A percentile compares a stretch with the other conserved stretches of the same genome.
phyloP scores from a whole-genome alignment of 208 protist genomes.

The Leptomonas pyrrhocoris region DNA sequence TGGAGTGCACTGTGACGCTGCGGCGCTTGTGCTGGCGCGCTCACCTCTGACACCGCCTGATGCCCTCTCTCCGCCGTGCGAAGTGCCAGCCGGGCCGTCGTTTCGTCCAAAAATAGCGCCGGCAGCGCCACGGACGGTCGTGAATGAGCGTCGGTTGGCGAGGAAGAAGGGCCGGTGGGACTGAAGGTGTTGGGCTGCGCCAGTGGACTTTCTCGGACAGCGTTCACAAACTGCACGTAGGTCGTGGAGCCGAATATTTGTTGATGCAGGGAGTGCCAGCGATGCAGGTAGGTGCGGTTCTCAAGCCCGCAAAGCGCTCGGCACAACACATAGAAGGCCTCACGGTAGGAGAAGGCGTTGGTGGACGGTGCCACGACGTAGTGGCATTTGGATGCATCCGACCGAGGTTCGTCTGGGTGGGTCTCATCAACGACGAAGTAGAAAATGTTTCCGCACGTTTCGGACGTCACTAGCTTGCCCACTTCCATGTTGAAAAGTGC shows the following conservation, averaged over 20 bases:
- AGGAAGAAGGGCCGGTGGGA: background rate
- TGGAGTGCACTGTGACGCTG: background rate
- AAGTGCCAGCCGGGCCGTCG: constrained; percentile 42
- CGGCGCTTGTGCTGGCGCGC: background rate
- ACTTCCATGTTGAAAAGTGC: constrained; percentile 37
- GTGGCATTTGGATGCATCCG: constrained; percentile 38
- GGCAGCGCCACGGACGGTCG: background rate
- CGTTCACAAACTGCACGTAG: constrained; percentile 52
- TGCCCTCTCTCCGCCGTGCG: background rate
- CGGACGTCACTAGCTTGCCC: constrained; percentile 42
- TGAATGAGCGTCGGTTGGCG: background rate
- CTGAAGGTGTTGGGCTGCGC: constrained; percentile 11
- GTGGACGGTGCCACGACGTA: constrained; percentile 49
- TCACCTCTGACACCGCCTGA: background rate
- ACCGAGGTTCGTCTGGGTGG: constrained; percentile 53
- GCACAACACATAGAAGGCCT: constrained; percentile 59
- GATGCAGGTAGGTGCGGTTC: constrained; percentile 32
- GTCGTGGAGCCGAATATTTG: constrained; percentile 50
- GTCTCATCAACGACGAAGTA: constrained; percentile 69
- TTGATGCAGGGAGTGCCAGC: constrained; percentile 60
- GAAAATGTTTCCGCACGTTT: constrained; percentile 44
- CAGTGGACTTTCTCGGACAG: constrained; percentile 33
- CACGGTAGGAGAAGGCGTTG: constrained; percentile 38
- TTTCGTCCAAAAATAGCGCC: constrained; percentile 56
- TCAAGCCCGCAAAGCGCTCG: constrained; percentile 45